Evolutionary conservation across 2,329 filamentous ascomycete species (phyloP), one percentile per base, ranked within the genome.

Genomic region (Lasiodiplodia sp.): DNA sequence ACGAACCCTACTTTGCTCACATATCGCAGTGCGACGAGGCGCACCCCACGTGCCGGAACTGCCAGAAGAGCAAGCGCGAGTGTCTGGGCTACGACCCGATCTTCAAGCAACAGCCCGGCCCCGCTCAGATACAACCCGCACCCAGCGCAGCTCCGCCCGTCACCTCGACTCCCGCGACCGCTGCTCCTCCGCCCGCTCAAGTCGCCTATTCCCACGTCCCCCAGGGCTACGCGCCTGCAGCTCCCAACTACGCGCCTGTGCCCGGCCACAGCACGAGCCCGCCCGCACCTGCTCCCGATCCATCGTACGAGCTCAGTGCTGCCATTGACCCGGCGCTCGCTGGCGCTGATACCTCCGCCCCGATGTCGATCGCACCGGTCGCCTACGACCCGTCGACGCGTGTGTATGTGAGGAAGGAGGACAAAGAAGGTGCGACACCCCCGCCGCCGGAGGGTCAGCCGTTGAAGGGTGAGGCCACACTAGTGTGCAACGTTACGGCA

Each of bases 11-110:
- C 5, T 16, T 28, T 49, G 21, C 65, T 67, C 56, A 67, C 55
- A 58, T 31, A 51, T 10, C 70, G 73, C 79, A 97, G 96, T 99
- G 96, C 83, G 96, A 98, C 87, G 96, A 99, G 85, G 90, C 89
- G 70, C 94, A 97, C 80, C 96, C 96, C 25, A 90, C 91, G 70
- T 99, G 96, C 85, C 90, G 93, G 82, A 93, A 96, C 78, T 96
- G 92, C 82, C 90, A 91, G 77, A 96, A 96, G 80, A 94, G 91
- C 73, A 96, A 95, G 82, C 92, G 92, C 76, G 92, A 95, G 75
- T 96, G 92, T 77, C 79, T 94, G 60, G 92, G 92, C 67, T 96
- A 96, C 87, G 92, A 96, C 76, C 92, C 92, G 47, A 92, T 95
- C 75, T 96, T 95, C 83, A 92, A 93, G 81, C 87, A 90, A 71